Evolutionary conservation across 495 filamentous ascomycete genomes (phyloP).

Genomic region (Penicillium soppii): DNA sequence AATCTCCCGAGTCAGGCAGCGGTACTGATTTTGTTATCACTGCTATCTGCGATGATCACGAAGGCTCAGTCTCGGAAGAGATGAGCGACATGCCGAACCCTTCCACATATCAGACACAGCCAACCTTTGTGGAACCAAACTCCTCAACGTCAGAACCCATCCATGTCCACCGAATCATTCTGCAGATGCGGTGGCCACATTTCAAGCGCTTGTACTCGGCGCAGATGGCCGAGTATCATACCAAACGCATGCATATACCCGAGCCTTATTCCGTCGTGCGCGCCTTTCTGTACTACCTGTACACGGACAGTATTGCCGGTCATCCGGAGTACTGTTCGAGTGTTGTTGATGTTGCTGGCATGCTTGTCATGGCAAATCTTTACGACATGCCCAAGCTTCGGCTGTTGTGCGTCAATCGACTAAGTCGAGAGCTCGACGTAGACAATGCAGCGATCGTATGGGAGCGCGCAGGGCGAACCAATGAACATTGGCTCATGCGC

Average conservation of each 20-base stretch:
- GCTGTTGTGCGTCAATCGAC: conserved; percentile 81
- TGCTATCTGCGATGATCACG: conserved; percentile 66
- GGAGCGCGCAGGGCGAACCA: conserved; percentile 86
- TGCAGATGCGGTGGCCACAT: conserved; percentile 94
- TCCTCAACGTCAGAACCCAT: conserved; percentile 78
- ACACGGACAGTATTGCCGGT: conserved; percentile 85
- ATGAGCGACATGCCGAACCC: conserved; percentile 40
- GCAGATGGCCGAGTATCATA: conserved; percentile 96
- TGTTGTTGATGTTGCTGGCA: conserved; percentile 84
- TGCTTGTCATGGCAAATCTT: conserved; percentile 95
- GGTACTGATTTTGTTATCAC: conserved; percentile 85
- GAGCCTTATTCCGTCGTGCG: conserved; percentile 94
- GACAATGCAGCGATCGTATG: conserved; percentile 94
- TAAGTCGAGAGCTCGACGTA: conserved; percentile 86
- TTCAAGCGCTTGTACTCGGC: conserved; percentile 86
- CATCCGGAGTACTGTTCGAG: conserved; percentile 63
- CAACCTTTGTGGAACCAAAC: conserved; percentile 62
- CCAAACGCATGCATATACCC: conserved; percentile 94
- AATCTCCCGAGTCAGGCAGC: conserved; percentile 72
- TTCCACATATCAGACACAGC: conserved; percentile 40
- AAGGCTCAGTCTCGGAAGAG: conserved; percentile 54
- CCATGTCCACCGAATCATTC: conserved; percentile 85
- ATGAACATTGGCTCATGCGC: conserved; percentile 88
- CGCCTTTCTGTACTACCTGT: conserved; percentile 93
- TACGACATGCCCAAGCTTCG: conserved; percentile 94